Base-by-base conservation (phyloP, 179 eudicot genomes). In the Patellifolia procumbens region DNA sequence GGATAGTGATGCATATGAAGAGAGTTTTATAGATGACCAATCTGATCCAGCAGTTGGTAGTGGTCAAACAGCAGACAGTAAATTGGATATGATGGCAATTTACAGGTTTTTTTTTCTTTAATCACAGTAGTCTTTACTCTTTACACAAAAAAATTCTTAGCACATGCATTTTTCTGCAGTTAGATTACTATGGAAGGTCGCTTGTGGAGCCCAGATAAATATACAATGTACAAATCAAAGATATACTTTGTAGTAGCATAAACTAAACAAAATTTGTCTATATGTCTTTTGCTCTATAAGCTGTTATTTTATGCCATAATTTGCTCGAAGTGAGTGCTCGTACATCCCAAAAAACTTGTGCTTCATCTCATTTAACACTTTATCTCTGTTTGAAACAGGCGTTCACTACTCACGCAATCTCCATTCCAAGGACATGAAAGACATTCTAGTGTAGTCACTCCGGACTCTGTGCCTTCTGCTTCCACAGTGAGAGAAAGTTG, bases 381-480 rank as follows among this genome's bases (percentile, higher is more conserved):
- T 28, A 29, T 39, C 10, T 22, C 67, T 60, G 17, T 37, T 67
- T 73, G 62, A 62, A 78, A 78, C 90, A 94, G 98, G 89, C 97
- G 92, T 32, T 94, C 98, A 60, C 86, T 94, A 69, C 93, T 94
- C 55, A 92, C 89, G 77, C 98, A 94, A 81, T 92, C 97, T 68
- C 97, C 98, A 39, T 78, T 84, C 67, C 83, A 39, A 78, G 84
- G 83, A 68, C 81, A 72, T 52, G 82, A 83, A 8, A 74, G 64
- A 68, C 51, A 69, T 76, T 78, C 75, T 22, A 65, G 76, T 52
- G 58, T 74, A 70, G 55, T 46, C 62, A 88, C 84, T 69, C 89
- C 90, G 37, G 82, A 81, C 45, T 85, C 87, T 45, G 79, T 75
- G 70, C 85, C 76, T 75, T 79, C 90, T 46, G 79, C 46, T 35